These are phyloP conservation scores for Malus sieversii DNA, from an alignment of 306 rosid genomes.

Conservation along the genomic window DNA sequence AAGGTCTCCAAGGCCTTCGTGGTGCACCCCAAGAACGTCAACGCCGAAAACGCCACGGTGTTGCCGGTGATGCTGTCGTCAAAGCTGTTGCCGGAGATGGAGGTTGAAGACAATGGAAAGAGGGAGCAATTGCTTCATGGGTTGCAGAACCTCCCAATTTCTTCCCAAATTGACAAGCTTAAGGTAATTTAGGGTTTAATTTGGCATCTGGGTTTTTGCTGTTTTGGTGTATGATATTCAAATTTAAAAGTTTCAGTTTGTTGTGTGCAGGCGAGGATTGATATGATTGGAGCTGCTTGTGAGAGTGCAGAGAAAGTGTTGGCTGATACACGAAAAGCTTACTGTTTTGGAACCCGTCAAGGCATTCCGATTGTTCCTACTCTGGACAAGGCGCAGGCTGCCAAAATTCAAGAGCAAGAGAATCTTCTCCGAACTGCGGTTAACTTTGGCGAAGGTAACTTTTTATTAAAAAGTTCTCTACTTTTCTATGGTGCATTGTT, in stretches of 20 bases:
- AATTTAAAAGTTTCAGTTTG: not conserved
- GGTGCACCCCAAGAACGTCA: slow-evolving; percentile 79
- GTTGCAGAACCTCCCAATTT: slow-evolving; percentile 69
- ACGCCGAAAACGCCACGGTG: slow-evolving; percentile 77
- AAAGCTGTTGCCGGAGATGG: slow-evolving; percentile 90
- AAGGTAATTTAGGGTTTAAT: slow-evolving; percentile 41
- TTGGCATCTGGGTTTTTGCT: not conserved
- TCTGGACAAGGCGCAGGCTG: slow-evolving; percentile 88
- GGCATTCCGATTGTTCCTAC: slow-evolving; percentile 72
- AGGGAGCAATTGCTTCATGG: slow-evolving; percentile 77
- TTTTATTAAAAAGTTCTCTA: not conserved
- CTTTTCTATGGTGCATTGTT: not conserved
- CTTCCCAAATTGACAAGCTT: slow-evolving; percentile 67
- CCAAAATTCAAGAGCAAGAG: slow-evolving; percentile 90
- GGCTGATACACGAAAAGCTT: slow-evolving; percentile 94
- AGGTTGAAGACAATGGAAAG: slow-evolving; percentile 62
- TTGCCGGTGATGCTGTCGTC: slow-evolving; percentile 91
- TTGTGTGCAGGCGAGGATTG: slow-evolving; percentile 56
- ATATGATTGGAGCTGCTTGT: slow-evolving; percentile 87
- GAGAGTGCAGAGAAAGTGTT: slow-evolving; percentile 87
- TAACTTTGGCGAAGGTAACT: slow-evolving; percentile 65
- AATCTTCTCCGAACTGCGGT: slow-evolving; percentile 85
- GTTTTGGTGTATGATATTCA: not conserved
- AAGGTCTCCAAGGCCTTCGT: slow-evolving; percentile 84
- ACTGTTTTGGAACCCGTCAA: slow-evolving; percentile 80